Base-by-base conservation (phyloP, 73 alveolate genomes). In the Diophrys appendiculata region DNA sequence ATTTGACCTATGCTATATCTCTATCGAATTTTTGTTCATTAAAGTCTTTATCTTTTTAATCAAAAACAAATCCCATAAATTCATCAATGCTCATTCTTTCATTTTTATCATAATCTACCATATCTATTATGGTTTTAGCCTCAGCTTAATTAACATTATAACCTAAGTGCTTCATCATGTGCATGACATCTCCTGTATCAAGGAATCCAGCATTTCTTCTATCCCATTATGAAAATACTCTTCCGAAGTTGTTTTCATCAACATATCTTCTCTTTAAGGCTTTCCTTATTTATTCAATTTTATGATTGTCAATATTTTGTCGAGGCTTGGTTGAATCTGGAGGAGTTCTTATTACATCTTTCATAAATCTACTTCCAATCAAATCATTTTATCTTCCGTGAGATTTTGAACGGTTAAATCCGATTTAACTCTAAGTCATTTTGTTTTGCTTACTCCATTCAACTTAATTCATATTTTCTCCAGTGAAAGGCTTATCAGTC, bases 211-310 rank as follows among this genome's bases (percentile, higher is more conserved):
- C 52, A 25, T 89, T 43, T 55, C 84, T 86, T 83, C 81, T 86
- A 88, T 96, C 99, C 98, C 98, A 96, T 54, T 89, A 84, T 73
- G 91, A 72, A 74, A 96, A 96, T 56, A 96, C 95, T 69, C 84
- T 85, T 80, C 89, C 73, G 70, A 89, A 90, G 84, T 95, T 95
- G 43, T 78, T 85, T 77, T 97, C 91, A 54, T 95, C 95, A 53
- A 94, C 95, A 86, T 93, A 93, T 55, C 98, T 77, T 60, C 98
- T 78, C 70, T 96, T 78, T 33, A 96, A 82, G 65, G 97, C 97
- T 80, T 94, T 87, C 69, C 95, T 95, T 34, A 96, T 96, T 65
- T 94, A 96, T 78, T 96, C 88, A 73, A 96, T 91, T 82, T 93
- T 96, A 73, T 90, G 90, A 53, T 88, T 54, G 80, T 91, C 97